Evolutionary conservation across 805 yeast species (phyloP).

Genomic region (Torulaspora franciscae): DNA sequence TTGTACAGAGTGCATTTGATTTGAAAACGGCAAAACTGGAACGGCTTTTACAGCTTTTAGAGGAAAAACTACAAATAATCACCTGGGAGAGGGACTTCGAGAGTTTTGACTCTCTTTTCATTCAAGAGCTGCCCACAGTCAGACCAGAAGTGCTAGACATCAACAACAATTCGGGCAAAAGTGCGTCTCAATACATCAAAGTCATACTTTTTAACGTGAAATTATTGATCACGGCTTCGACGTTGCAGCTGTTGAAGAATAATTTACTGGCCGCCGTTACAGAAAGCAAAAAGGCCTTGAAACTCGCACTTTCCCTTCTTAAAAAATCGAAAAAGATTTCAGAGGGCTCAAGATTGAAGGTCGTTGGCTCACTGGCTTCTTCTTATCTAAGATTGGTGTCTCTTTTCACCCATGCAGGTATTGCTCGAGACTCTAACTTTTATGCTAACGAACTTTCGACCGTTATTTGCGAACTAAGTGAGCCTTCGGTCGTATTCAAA

Average conservation of each 20-base stretch:
- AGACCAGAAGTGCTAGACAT: conserved; percentile 27
- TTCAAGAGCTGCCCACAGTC: conserved; percentile 11
- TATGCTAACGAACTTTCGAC: conserved; percentile 48
- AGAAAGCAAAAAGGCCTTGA: conserved; percentile 46
- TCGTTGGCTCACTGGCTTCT: conserved; percentile 36
- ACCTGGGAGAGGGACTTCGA: conserved; percentile 17
- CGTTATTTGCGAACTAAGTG: conserved; percentile 33
- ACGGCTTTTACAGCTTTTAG: conserved; percentile 11
- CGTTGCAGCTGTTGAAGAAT: conserved; percentile 16
- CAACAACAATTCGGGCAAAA: conserved; percentile 19
- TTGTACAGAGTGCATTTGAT: conserved; percentile 1
- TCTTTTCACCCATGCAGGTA: conserved; percentile 45
- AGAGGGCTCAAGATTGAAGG: conserved; percentile 37
- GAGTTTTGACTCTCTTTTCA: conserved; percentile 20
- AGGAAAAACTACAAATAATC: conserved; percentile 7
- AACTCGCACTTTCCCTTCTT: conserved; percentile 49
- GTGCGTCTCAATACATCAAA: conserved; percentile 22
- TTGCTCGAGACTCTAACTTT: conserved; percentile 54
- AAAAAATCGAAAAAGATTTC: conserved; percentile 35
- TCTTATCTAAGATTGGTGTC: conserved; percentile 41
- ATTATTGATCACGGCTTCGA: conserved; percentile 20
- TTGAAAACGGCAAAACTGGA: conserved; percentile 12
- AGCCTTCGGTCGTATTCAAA: conserved; percentile 26
- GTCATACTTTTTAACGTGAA: conserved; percentile 30
- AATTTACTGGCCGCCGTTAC: conserved; percentile 26